Evolutionary conservation across 2,329 filamentous ascomycete species (phyloP), one percentile per base, ranked within the genome.

Genomic region (Erysiphe pulchra): DNA sequence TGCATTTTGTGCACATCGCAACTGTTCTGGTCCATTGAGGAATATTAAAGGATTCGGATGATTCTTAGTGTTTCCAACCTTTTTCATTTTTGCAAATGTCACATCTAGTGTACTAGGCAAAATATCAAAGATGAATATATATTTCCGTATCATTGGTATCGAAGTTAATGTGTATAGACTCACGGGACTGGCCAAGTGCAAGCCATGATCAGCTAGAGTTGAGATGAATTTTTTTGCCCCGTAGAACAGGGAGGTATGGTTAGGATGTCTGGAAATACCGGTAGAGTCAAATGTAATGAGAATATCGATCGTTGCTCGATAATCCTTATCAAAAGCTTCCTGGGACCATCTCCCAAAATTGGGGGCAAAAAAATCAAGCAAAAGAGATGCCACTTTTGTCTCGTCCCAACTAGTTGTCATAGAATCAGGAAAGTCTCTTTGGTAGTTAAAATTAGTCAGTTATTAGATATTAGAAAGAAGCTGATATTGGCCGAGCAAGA

Each of bases 161-260:
- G 76, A 75, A 0, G 73, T 78, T 34, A 98, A 69, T 0, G 83
- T 87, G 62, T 95, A 98, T 32, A 98, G 63, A 51, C 81, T 77
- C 28, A 94, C 75, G 2, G 85, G 84, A 53, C 71, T 74, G 20
- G 20, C 20, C 20, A 24, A 24, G 1, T 73, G 63, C 68, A 73
- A 80, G 52, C 73, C 68, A 46, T 70, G 70, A 44, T 70, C 69
- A 60, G 78, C 73, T 44, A 93, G 68, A 8, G 66, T 61, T 45
- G 68, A 64, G 46, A 92, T 60, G 59, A 93, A 95, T 43, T 71
- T 62, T 41, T 73, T 70, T 7, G 84, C 82, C 47, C 87, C 90
- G 59, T 81, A 70, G 63, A 85, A 85, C 9, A 95, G 72, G 6
- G 85, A 85, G 50, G 81, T 80, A 64, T 98, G 90, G 65, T 98